Conservation (phyloP, 2,329 filamentous ascomycete species). For the Colletotrichum echinochloae region DNA sequence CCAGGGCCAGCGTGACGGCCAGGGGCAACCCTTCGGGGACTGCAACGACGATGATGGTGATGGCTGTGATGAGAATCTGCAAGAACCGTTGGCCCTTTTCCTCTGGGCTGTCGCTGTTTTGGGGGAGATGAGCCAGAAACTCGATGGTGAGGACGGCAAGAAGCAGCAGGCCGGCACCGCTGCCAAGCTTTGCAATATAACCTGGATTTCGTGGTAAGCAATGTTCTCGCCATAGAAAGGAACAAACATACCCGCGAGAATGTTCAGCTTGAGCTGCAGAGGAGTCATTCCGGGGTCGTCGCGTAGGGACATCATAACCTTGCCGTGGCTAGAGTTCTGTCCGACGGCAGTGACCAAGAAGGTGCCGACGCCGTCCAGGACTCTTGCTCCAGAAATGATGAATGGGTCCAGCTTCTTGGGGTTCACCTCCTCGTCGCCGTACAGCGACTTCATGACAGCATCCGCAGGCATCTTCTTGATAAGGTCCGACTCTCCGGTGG, state of each 20-base stretch:
- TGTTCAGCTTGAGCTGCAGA: constrained; percentile 43
- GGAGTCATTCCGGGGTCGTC: constrained; percentile 43
- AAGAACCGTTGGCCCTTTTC: constrained; percentile 68
- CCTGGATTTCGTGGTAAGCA: constrained; percentile 27
- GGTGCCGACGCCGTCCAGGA: constrained; percentile 58
- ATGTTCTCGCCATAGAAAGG: too few relatives aligned
- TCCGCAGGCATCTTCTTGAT: constrained; percentile 74
- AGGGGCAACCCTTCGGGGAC: constrained; percentile 71
- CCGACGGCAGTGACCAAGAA: constrained; percentile 43
- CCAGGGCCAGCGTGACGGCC: constrained; percentile 71
- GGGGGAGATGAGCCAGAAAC: constrained; percentile 55
- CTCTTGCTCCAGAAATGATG: constrained; percentile 84
- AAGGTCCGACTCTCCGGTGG: constrained; percentile 80
- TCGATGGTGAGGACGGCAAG: constrained; percentile 41
- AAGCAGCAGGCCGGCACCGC: constrained; percentile 42
- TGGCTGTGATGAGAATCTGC: constrained; percentile 50
- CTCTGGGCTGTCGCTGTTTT: constrained; percentile 37
- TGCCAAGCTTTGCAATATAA: constrained; percentile 44
- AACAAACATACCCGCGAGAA: constrained; percentile 40
- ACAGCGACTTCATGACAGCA: constrained; percentile 67
- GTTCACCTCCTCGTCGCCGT: constrained; percentile 58
- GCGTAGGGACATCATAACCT: constrained; percentile 43
- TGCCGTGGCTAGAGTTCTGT: constrained; percentile 42
- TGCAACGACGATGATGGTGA: constrained; percentile 70
- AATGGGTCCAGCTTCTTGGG: constrained; percentile 77